Conservation (phyloP, 139 green algal genomes). For the Monoraphidium neglectum region DNA sequence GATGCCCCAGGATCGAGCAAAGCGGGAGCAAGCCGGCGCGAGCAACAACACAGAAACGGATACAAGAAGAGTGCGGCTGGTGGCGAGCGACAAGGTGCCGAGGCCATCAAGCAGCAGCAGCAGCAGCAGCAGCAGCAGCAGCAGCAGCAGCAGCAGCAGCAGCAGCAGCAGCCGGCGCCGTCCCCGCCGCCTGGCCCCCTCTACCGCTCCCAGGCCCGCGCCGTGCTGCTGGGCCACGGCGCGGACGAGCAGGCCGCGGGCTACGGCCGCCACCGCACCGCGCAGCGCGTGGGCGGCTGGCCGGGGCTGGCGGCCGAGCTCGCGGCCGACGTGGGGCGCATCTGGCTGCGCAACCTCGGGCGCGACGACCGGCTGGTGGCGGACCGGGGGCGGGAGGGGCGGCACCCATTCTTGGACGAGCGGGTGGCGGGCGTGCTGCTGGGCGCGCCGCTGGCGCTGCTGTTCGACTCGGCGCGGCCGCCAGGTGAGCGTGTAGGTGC, state of each 20-base stretch:
- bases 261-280: conserved; percentile 92
- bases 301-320: conserved; percentile 67
- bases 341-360: conserved; percentile 94
- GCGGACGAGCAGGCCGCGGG: conserved; percentile 94
- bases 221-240: conserved; percentile 91
- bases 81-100: too few species aligned
- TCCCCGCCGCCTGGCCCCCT: background rate
- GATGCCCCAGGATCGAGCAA: too few species aligned
- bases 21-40: too few species aligned
- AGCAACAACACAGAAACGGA: too few species aligned
- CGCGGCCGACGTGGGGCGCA: conserved; percentile 75
- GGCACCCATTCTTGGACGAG: conserved; percentile 95
- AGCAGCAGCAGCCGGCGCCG: background rate
- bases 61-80: too few species aligned
- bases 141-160: conserved; percentile 29
- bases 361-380: conserved; percentile 89
- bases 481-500: conserved; percentile 9
- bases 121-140: conserved; percentile 1
- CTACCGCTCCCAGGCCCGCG: conserved; percentile 61
- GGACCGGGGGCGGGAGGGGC: conserved; percentile 79
- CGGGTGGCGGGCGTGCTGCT: conserved; percentile 65
- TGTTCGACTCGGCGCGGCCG: conserved; percentile 52
- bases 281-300: conserved; percentile 51
- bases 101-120: conserved; percentile 20
- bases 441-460: conserved; percentile 40